Base-by-base conservation (phyloP, 2,329 filamentous ascomycete species). In the Sarocladium oryzae region DNA sequence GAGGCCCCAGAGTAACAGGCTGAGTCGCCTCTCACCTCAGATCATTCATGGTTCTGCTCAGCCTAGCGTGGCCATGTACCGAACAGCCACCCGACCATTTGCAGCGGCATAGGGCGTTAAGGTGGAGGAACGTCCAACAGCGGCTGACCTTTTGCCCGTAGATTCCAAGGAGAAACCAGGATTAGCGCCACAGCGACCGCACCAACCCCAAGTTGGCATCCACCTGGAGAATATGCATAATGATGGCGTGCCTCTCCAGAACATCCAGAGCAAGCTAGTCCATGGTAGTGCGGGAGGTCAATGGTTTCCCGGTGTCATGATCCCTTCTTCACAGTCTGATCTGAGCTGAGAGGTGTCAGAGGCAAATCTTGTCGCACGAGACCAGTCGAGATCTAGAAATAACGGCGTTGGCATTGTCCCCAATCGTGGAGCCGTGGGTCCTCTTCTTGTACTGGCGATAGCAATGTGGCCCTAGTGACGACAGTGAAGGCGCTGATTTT, bases 201-300 rank as follows among this genome's bases (percentile, higher is more conserved):
- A 16, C 26, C n/a, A 48, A 16, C 43, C 28, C 43, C 43, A 33
- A 48, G 24, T 6, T 23, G 24, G 43, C 28, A 32, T 15, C 24
- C 24, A 33, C 24, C 26, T 10, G 23, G n/a, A n/a, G 21, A 48
- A 28, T 48, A 48, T 32, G 43, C 43, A 21, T 48, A 48, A 48
- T 10, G 18, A 32, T 21, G 26, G n/a, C 16, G 15, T 11, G 15
- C 28, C 16, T 48, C 26, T 20, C 15, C 40, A 45, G 5, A 40
- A 40, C 37, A 4, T 21, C 18, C 37, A 23, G 16, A n/a, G n/a
- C n/a, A n/a, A n/a, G n/a, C n/a, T n/a, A n/a, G n/a, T n/a, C n/a
- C n/a, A n/a, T n/a, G n/a, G n/a, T n/a, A n/a, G n/a, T 30, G 13
- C 7, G 28, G 28, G 28, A 30, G 7, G 28, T 13, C 28, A 30